A percentile compares a stretch with the other conserved stretches of the same genome.
These are phyloP conservation scores for Eutrema japonicum DNA, from an alignment of 345 rosid species.

Conservation along the genomic window DNA sequence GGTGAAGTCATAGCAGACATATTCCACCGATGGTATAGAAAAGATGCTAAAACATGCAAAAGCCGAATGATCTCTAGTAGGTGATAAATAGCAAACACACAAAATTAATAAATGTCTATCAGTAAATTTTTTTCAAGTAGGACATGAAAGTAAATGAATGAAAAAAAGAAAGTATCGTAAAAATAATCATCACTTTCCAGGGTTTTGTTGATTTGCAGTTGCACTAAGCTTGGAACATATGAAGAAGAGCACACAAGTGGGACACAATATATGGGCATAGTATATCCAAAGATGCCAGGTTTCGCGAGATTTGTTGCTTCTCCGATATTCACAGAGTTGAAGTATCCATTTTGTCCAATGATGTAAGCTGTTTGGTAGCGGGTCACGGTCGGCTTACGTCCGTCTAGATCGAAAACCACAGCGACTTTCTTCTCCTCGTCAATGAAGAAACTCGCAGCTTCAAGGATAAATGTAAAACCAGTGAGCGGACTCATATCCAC, in stretches of 20 bases:
- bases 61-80: too few species aligned
- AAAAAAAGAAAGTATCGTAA: too few species aligned
- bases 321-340: not conserved
- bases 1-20: too few species aligned
- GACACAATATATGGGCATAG: not conserved
- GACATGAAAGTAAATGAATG: too few species aligned
- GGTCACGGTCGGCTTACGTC: not conserved
- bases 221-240: slow-evolving; percentile 24
- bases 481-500: not conserved
- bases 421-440: slow-evolving; percentile 16
- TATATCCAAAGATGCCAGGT: not conserved
- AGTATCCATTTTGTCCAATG: slow-evolving; percentile 9
- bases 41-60: too few species aligned
- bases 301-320: not conserved
- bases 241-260: slow-evolving; percentile 25
- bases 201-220: not conserved
- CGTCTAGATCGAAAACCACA: slow-evolving; percentile 13
- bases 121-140: too few species aligned
- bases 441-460: slow-evolving; percentile 10
- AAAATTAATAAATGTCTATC: too few species aligned
- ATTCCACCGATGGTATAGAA: too few species aligned
- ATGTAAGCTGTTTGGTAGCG: slow-evolving; percentile 14
- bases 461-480: not conserved
- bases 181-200: too few species aligned
- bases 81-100: too few species aligned